Evolutionary conservation across 2,329 filamentous ascomycete genomes (phyloP), one percentile per base, ranked within the genome.

Genomic region (Leptographium galeiforme): DNA sequence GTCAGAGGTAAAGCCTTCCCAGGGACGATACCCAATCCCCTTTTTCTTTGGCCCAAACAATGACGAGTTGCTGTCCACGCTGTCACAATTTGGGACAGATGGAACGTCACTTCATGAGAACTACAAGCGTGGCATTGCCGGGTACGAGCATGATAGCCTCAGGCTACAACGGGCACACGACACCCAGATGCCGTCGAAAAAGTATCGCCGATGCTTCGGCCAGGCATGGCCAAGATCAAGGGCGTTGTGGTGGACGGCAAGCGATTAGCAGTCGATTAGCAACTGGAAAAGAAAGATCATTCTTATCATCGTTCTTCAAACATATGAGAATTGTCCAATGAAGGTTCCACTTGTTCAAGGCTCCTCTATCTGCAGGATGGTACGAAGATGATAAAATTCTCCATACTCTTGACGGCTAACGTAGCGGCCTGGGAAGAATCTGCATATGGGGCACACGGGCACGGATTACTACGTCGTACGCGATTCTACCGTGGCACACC

Each of bases 21-120:
- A 25, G 25, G 8, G 12, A 8, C 51, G 44, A 12, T 53, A 53
- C 44, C 30, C 14, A 4, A 13, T 53, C 14, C 51, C 51, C 3
- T 53, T 53, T 8, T 53, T 53, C 44, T 53, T 53, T n/a, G 45
- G 44, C 2, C 45, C 48, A 19, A 53, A 53, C 44, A 41, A 48
- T 14, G 51, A 53, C 38, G 44, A 53, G 45, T 36, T 53, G n/a
- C 34, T 48, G 18, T 33, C 44, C 19, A 34, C 44, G 7, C 36
- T 48, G 30, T 36, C 51, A 11, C 33, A 53, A 16, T 53, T 47
- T 33, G 38, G 48, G 16, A 41, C 44, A 13, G 33, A n/a, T 12
- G 25, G 41, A 8, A 41, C 34, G 10, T 44, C 51, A 10, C 33
- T 43, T 11, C 34, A 30, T 2, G 7, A 34, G 13, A 11, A 30